These are phyloP conservation scores for Metschnikowia anglica DNA, from an alignment of 805 yeast genomes.

Conservation along the genomic window DNA sequence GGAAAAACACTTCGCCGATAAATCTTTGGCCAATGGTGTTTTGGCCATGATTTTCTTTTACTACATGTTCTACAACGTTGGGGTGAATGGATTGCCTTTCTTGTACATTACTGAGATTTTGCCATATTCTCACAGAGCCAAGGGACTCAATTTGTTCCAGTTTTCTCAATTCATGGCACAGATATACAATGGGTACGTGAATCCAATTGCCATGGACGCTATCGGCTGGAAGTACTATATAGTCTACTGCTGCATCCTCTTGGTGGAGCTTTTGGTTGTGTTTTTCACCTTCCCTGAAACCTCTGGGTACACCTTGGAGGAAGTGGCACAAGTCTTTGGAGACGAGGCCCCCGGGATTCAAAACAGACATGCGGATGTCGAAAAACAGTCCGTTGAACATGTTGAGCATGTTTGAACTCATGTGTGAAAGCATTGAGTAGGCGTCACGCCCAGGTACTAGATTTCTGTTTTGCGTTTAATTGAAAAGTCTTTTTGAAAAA, in stretches of 20 bases:
- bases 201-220: slow-evolving; percentile 39
- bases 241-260: slow-evolving; percentile 35
- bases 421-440: too few species aligned
- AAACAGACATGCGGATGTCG: slow-evolving; percentile 8
- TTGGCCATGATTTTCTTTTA: slow-evolving; percentile 52
- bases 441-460: too few species aligned
- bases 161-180: slow-evolving; percentile 22
- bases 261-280: slow-evolving; percentile 29
- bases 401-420: slow-evolving; percentile 17
- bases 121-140: slow-evolving; percentile 41
- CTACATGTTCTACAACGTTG: slow-evolving; percentile 43
- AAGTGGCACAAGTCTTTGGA: slow-evolving; percentile 43
- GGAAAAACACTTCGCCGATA: slow-evolving; percentile 40
- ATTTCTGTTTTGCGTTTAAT: too few species aligned
- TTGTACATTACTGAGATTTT: slow-evolving; percentile 46
- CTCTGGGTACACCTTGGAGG: slow-evolving; percentile 43
- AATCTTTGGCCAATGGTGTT: slow-evolving; percentile 44
- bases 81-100: slow-evolving; percentile 46
- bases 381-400: slow-evolving; percentile 11
- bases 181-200: slow-evolving; percentile 27
- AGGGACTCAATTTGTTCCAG: slow-evolving; percentile 37
- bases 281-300: slow-evolving; percentile 43
- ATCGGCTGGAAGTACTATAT: slow-evolving; percentile 46
- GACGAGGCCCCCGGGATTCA: slow-evolving; percentile 24
- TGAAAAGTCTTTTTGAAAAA: too few species aligned